Evolutionary conservation across 176 grass and related monocot genomes (phyloP).

Genomic region (Microstegium vimineum): DNA sequence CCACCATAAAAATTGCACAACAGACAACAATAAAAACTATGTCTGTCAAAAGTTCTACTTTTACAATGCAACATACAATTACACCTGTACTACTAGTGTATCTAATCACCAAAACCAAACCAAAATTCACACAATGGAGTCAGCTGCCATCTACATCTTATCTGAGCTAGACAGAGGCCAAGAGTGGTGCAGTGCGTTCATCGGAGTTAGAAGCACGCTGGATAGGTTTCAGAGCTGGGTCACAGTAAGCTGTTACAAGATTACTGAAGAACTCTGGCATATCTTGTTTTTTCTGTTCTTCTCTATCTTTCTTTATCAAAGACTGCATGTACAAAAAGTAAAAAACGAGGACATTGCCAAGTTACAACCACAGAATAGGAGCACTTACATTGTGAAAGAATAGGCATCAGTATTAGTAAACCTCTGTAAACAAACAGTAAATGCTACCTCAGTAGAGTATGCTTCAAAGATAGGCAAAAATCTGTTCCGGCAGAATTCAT

Average conservation of each 20-base stretch:
- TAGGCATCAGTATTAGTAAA: neutral
- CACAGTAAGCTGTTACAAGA: constrained; percentile 53
- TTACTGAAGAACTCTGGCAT: constrained; percentile 70
- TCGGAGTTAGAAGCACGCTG: constrained; percentile 28
- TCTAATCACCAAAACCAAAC: constrained; percentile 14
- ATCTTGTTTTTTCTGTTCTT: constrained; percentile 58
- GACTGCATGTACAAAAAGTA: constrained; percentile 46
- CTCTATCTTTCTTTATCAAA: constrained; percentile 89
- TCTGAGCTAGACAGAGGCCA: constrained; percentile 38
- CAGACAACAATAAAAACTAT: constrained; percentile 1
- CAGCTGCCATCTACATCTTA: neutral
- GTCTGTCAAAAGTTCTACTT: constrained; percentile 6
- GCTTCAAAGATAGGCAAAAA: constrained; percentile 78
- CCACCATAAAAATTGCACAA: neutral
- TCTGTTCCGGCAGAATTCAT: constrained; percentile 80
- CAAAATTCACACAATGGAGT: constrained; percentile 10
- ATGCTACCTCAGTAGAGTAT: constrained; percentile 76
- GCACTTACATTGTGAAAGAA: neutral
- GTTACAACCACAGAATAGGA: neutral
- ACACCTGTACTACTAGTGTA: neutral
- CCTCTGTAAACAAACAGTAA: neutral
- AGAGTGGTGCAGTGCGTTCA: constrained; percentile 50
- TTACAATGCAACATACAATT: constrained; percentile 3
- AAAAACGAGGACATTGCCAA: neutral
- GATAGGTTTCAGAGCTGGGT: constrained; percentile 65